Evolutionary conservation across 2,329 filamentous ascomycete genomes (phyloP).

Genomic region (Seiridium unicorne): DNA sequence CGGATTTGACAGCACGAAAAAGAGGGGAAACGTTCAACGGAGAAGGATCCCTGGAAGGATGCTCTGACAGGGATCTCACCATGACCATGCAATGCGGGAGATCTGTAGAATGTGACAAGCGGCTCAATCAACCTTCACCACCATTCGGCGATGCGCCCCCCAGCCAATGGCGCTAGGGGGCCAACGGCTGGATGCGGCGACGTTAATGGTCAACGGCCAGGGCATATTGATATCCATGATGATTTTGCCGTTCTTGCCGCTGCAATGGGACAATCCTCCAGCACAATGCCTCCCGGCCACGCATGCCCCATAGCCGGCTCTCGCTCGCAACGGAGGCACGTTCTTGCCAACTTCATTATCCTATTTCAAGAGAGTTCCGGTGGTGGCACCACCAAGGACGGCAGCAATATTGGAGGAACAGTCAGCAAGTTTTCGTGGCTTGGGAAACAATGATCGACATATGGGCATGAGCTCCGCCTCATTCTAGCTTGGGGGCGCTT

Average conservation of each 20-base stretch:
- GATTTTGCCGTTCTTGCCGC: constrained; percentile 5
- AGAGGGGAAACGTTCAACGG: background rate
- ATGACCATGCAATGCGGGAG: background rate
- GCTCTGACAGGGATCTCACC: background rate
- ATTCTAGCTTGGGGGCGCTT: constrained; percentile 1
- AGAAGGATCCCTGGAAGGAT: constrained; percentile 2
- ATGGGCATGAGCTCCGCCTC: constrained; percentile 4
- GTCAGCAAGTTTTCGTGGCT: constrained; percentile 6
- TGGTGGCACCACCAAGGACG: background rate
- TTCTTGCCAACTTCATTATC: background rate
- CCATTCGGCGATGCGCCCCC: background rate
- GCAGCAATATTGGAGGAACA: background rate
- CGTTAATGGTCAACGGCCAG: background rate
- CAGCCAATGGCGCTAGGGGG: background rate
- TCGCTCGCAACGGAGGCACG: background rate
- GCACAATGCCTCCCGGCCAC: background rate
- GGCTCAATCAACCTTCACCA: constrained; percentile 1
- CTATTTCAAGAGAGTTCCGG: background rate
- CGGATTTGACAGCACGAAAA: background rate
- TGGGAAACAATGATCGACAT: constrained; percentile 6
- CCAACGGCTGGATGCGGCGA: background rate
- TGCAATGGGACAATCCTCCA: background rate
- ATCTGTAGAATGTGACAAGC: constrained; percentile 1
- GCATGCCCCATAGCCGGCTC: background rate
- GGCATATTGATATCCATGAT: background rate